Evolutionary conservation across 2,329 filamentous ascomycete genomes (phyloP).

Genomic region (Hypoxylon sp.): DNA sequence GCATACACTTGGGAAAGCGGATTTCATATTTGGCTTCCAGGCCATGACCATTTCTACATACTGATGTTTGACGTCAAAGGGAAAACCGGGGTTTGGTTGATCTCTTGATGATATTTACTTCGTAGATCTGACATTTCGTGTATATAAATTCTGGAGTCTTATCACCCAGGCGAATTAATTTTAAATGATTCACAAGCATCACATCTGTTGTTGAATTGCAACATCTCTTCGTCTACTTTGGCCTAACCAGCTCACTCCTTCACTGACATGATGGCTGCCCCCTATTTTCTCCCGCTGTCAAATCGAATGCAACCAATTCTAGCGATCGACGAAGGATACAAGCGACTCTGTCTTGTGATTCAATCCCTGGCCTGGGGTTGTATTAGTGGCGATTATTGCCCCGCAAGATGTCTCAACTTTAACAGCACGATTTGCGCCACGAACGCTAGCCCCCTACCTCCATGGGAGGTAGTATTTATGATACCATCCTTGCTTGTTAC

Average conservation of each 20-base stretch:
- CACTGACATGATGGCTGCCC: not conserved
- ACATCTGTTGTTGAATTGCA: not conserved
- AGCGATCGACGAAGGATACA: not conserved
- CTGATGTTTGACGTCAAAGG: conserved; percentile 27
- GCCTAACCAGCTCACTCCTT: not conserved
- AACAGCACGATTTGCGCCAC: conserved; percentile 24
- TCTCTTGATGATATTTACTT: conserved; percentile 23
- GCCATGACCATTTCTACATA: conserved; percentile 14
- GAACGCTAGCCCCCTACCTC: conserved; percentile 18
- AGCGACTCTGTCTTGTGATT: conserved; percentile 15
- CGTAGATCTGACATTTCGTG: conserved; percentile 34
- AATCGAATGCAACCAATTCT: not conserved
- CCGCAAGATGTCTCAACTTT: conserved; percentile 16
- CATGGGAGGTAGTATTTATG: not conserved
- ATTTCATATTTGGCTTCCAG: conserved; percentile 21
- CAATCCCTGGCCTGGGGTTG: conserved; percentile 17
- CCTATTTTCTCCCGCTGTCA: not conserved
- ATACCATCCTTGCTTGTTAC: conserved; percentile 3
- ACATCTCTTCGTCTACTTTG: not conserved
- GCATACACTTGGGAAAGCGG: conserved; percentile 23
- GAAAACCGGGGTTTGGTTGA: conserved; percentile 28
- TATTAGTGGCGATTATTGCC: conserved; percentile 17
- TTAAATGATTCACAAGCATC: not conserved
- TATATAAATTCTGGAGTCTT: conserved; percentile 40
- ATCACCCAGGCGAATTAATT: conserved; percentile 29